These are phyloP conservation scores for Boletus tomentosulus DNA, from an alignment of 768 basidiomycete genomes.

Conservation along the genomic window DNA sequence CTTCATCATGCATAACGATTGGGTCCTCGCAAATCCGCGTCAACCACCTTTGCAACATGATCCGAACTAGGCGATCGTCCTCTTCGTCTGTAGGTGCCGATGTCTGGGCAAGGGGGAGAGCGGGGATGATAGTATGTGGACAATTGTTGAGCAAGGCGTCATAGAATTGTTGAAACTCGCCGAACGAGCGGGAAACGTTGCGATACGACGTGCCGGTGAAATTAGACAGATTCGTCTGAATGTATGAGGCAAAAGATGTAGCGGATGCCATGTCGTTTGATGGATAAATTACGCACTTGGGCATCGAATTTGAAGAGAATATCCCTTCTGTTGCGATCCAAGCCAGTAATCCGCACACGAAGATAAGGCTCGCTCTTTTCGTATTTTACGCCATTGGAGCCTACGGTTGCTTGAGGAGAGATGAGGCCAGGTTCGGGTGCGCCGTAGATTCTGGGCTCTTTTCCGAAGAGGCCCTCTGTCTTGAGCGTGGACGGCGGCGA, in stretches of 20 bases:
- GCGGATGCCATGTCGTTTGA: background rate
- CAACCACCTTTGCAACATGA: slow-evolving; percentile 94
- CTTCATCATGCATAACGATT: slow-evolving; percentile 85
- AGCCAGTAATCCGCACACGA: slow-evolving; percentile 80
- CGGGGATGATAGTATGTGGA: slow-evolving; percentile 95
- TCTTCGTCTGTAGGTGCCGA: slow-evolving; percentile 98
- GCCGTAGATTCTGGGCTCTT: slow-evolving; percentile 83
- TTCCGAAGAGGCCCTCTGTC: slow-evolving; percentile 61
- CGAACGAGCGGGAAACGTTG: slow-evolving; percentile 91
- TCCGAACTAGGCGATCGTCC: slow-evolving; percentile 92
- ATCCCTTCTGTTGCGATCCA: slow-evolving; percentile 95
- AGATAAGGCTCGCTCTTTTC: slow-evolving; percentile 83
- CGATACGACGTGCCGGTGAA: slow-evolving; percentile 87
- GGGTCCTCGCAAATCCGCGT: slow-evolving; percentile 90
- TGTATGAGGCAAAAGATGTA: background rate
- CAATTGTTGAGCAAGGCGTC: slow-evolving; percentile 85
- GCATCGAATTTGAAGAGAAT: slow-evolving; percentile 93
- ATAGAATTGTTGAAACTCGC: slow-evolving; percentile 93
- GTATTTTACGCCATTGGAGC: slow-evolving; percentile 64
- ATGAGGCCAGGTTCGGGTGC: slow-evolving; percentile 81
- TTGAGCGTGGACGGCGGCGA: slow-evolving; percentile 49
- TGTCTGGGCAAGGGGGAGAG: slow-evolving; percentile 92
- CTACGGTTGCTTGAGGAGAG: slow-evolving; percentile 62
- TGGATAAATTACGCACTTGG: slow-evolving; percentile 51
- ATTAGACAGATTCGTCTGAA: slow-evolving; percentile 88